phyloP scores from a whole-genome alignment of 805 yeast genomes.

The Hanseniaspora hatyaiensis region DNA sequence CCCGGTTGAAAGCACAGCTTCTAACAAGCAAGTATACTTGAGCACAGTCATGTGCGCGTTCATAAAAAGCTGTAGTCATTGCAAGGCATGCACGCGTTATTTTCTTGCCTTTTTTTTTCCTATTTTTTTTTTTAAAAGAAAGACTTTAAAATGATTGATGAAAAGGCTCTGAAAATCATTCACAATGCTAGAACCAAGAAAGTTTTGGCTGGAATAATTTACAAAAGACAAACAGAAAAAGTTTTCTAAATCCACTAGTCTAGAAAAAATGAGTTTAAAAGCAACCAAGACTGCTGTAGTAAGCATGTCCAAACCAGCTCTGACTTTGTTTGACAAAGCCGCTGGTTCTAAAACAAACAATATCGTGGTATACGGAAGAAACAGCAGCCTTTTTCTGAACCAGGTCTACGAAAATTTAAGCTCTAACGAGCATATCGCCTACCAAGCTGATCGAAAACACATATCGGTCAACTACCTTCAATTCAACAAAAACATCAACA shows the following conservation, averaged over 20 bases:
- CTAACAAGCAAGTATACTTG: too few relatives aligned
- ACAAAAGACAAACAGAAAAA: too few relatives aligned
- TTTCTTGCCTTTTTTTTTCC: background rate
- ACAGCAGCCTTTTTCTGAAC: background rate
- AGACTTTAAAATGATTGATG: too few relatives aligned
- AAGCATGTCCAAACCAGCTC: background rate
- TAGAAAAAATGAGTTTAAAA: too few relatives aligned
- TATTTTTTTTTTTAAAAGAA: background rate
- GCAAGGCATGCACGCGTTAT: background rate
- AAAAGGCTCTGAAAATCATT: too few relatives aligned
- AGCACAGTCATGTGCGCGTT: too few relatives aligned
- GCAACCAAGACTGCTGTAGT: too few relatives aligned
- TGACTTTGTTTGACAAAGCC: background rate
- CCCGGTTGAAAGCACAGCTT: too few relatives aligned
- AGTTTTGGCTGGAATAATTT: too few relatives aligned
- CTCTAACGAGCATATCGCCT: background rate
- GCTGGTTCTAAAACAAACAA: background rate
- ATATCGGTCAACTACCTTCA: constrained; percentile 5
- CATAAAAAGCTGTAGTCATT: background rate
- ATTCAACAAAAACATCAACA: constrained; percentile 12
- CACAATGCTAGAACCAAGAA: too few relatives aligned
- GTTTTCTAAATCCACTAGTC: too few relatives aligned
- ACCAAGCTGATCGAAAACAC: background rate
- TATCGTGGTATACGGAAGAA: constrained; percentile 5
- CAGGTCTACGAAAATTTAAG: background rate